A percentile compares a stretch with the other conserved stretches of the same genome.
Evolutionary conservation across 768 basidiomycete genomes (phyloP).

Genomic region (Lactarius vividus): DNA sequence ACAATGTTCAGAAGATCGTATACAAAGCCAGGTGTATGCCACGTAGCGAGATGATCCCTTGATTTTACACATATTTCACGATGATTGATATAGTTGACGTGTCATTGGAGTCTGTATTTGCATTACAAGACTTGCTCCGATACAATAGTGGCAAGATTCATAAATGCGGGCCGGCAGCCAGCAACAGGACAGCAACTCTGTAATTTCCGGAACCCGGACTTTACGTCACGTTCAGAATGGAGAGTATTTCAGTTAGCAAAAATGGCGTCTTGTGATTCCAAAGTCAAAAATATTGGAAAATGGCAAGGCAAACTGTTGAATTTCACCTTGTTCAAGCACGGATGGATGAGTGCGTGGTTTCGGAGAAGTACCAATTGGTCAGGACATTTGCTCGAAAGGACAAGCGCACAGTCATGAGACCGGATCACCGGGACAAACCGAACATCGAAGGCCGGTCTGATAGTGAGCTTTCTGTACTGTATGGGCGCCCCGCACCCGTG

Average conservation of each 20-base stretch:
- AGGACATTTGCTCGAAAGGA: slow-evolving; percentile 2
- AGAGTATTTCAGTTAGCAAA: not conserved
- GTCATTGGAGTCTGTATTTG: no score
- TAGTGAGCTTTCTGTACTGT: not conserved
- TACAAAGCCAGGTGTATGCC: not conserved
- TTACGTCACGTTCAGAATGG: slow-evolving; percentile 1
- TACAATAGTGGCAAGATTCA: not conserved
- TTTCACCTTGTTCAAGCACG: not conserved
- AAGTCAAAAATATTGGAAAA: not conserved
- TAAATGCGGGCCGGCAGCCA: not conserved
- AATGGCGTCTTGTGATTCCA: not conserved
- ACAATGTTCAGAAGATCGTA: not conserved
- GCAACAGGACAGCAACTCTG: not conserved
- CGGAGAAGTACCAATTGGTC: not conserved
- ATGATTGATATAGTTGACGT: not conserved
- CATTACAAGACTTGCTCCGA: not conserved
- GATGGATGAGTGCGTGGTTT: not conserved
- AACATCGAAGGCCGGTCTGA: not conserved
- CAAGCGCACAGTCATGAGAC: not conserved
- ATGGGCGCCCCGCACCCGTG: not conserved
- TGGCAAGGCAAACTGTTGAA: slow-evolving; percentile 2
- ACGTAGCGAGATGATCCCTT: not conserved
- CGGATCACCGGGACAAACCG: slow-evolving; percentile 5
- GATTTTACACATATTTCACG: not conserved
- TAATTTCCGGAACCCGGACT: not conserved